These are phyloP conservation scores for Naegleria fowleri DNA, from an alignment of 208 protist species.

Conservation along the genomic window DNA sequence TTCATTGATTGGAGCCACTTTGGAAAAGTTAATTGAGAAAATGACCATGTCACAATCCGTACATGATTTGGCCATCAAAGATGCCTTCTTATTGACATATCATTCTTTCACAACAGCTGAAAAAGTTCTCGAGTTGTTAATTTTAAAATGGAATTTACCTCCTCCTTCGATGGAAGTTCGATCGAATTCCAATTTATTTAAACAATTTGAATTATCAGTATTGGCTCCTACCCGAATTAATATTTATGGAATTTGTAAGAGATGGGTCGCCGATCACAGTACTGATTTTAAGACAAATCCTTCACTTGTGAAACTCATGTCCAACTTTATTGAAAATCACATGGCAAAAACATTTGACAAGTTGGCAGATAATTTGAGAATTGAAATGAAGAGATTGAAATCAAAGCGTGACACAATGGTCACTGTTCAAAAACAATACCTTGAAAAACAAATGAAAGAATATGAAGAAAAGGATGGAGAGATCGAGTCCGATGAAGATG, in stretches of 20 bases:
- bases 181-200: neutral
- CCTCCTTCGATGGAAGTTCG: neutral
- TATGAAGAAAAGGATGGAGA: neutral
- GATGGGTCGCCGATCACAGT: neutral
- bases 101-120: neutral
- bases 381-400: neutral
- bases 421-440: neutral
- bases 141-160: neutral
- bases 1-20: neutral
- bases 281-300: slow-evolving; percentile 3
- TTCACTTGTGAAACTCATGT: neutral
- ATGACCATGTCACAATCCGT: neutral
- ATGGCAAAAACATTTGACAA: slow-evolving; percentile 14
- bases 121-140: neutral
- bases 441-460: slow-evolving; percentile 2
- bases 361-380: slow-evolving; percentile 11
- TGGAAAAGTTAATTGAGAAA: neutral
- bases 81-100: slow-evolving; percentile 20
- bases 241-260: slow-evolving; percentile 1
- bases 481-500: neutral
- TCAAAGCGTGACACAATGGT: neutral
- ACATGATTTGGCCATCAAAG: neutral
- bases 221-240: neutral
- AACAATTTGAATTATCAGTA: neutral
- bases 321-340: slow-evolving; percentile 12